Percentiles rank a stretch among this genome's conserved stretches.
Evolutionary conservation across 179 eudicot species (phyloP).

Genomic region (Gypsophila paniculata): DNA sequence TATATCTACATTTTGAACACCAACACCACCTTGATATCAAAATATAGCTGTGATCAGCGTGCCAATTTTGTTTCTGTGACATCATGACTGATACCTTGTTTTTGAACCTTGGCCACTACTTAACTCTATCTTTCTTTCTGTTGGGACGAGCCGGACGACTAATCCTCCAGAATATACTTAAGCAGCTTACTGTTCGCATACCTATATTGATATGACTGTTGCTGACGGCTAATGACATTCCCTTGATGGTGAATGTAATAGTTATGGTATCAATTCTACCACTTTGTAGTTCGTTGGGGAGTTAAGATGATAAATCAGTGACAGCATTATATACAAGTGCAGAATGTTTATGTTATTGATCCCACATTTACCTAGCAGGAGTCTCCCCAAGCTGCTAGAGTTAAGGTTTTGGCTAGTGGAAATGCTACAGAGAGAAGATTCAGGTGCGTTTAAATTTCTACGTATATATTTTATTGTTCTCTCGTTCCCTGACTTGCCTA

Average conservation of each 20-base stretch:
- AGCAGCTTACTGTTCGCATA: background rate
- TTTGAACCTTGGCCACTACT: background rate
- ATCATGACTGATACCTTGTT: no score
- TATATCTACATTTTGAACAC: no score
- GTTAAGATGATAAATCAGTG: background rate
- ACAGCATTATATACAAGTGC: background rate
- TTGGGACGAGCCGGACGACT: slow-evolving; percentile 3
- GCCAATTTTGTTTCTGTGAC: no score
- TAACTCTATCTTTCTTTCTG: background rate
- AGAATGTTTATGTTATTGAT: background rate
- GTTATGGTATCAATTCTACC: background rate
- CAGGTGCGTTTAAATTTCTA: slow-evolving; percentile 46
- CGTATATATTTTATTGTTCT: background rate
- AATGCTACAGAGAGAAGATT: slow-evolving; percentile 95
- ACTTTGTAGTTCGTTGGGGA: background rate
- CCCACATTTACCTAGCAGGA: slow-evolving; percentile 46
- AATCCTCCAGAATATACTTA: background rate
- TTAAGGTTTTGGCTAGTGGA: slow-evolving; percentile 96
- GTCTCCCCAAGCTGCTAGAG: slow-evolving; percentile 98
- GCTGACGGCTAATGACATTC: background rate
- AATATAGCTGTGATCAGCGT: no score
- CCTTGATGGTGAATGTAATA: background rate
- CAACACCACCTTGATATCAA: no score
- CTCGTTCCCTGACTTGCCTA: background rate
- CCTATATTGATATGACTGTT: background rate